A percentile compares a stretch with the other conserved stretches of the same genome.
These are phyloP conservation scores for Symbiodinium pilosum DNA, from an alignment of 73 alveolate species.

Conservation along the genomic window DNA sequence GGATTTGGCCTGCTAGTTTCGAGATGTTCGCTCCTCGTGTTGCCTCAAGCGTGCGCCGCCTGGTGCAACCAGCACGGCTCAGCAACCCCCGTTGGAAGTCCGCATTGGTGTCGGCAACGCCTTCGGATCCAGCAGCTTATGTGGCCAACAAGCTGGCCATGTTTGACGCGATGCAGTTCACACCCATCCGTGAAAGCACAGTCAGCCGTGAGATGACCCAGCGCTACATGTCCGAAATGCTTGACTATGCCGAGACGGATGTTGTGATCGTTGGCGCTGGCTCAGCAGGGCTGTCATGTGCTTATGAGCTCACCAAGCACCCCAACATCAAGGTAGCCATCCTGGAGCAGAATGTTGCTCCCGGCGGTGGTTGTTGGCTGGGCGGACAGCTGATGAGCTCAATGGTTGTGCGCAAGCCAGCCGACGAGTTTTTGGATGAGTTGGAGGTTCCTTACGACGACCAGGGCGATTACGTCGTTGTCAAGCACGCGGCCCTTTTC, in stretches of 20 bases:
- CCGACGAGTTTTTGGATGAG: conserved; percentile 82
- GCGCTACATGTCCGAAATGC: conserved; percentile 92
- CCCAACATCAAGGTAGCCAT: conserved; percentile 94
- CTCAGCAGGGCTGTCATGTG: conserved; percentile 87
- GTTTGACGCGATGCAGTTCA: conserved; percentile 85
- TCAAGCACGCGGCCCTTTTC: conserved; percentile 94
- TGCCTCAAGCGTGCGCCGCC: neutral
- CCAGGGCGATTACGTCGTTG: conserved; percentile 93
- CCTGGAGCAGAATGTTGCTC: conserved; percentile 94
- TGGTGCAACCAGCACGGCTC: neutral
- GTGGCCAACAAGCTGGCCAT: conserved; percentile 63
- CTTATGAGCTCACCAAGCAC: conserved; percentile 94
- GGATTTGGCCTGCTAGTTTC: conserved; percentile 31
- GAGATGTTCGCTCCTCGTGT: neutral
- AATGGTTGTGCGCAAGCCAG: conserved; percentile 95
- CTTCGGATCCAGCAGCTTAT: conserved; percentile 68
- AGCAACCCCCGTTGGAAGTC: conserved; percentile 38
- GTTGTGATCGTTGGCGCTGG: conserved; percentile 95
- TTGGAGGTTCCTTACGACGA: conserved; percentile 89
- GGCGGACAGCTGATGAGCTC: conserved; percentile 94
- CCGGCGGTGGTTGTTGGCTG: conserved; percentile 95
- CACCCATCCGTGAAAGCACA: conserved; percentile 81
- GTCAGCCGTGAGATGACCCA: conserved; percentile 92
- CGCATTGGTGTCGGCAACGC: conserved; percentile 50
- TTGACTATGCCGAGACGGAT: conserved; percentile 92